These are phyloP conservation scores for Fomitopsis pinicola DNA, from an alignment of 1,284 basidiomycete genomes.

Conservation along the genomic window DNA sequence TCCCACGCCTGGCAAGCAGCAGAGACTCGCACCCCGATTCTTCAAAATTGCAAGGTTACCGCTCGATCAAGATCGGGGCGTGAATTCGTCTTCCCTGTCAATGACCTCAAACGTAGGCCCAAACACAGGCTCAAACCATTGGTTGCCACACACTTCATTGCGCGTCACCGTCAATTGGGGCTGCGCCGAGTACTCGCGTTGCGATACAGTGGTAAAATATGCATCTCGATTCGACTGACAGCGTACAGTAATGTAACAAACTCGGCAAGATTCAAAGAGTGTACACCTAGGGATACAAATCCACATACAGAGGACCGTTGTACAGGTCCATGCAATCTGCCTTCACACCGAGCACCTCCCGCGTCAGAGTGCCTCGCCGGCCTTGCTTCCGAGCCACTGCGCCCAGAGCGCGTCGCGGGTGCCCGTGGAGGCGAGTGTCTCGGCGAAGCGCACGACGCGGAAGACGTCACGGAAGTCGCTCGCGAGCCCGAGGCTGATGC, in stretches of 20 bases:
- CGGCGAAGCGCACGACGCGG: conserved; percentile 59
- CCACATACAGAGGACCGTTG: conserved; percentile 1
- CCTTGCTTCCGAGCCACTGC: conserved; percentile 25
- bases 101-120: not conserved
- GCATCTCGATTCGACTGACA: not conserved
- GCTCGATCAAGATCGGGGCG: not conserved
- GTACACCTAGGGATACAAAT: conserved; percentile 11
- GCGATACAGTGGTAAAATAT: too few relatives aligned
- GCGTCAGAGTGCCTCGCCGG: conserved; percentile 15
- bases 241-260: conserved; percentile 1
- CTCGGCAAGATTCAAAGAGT: not conserved
- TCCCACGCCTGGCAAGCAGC: not conserved
- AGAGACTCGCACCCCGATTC: not conserved
- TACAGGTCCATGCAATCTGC: not conserved
- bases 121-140: too few relatives aligned
- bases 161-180: too few relatives aligned
- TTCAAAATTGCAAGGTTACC: not conserved
- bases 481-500: conserved; percentile 71
- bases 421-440: conserved; percentile 40
- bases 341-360: not conserved
- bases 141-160: too few relatives aligned
- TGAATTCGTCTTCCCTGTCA: not conserved
- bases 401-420: conserved; percentile 33
- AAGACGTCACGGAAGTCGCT: conserved; percentile 73
- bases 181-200: too few relatives aligned